Evolutionary conservation across 2,329 filamentous ascomycete species (phyloP).

Genomic region (Hypoxylon sp.): DNA sequence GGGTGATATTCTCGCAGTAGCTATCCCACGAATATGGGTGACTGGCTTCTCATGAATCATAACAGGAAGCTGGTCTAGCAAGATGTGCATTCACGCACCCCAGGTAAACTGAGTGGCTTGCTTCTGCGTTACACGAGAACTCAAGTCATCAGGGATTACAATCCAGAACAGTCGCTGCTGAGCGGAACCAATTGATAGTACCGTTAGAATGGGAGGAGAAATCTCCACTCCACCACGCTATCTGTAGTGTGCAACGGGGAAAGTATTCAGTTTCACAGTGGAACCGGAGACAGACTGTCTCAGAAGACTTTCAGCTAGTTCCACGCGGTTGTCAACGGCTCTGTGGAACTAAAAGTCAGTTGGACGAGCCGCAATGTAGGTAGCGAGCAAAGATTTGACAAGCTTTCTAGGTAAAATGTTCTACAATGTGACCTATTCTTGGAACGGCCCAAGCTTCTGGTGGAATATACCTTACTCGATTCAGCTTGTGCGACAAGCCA

Average conservation of each 20-base stretch:
- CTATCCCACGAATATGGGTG: background rate
- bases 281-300: constrained; percentile 17
- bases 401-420: background rate
- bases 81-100: constrained; percentile 1
- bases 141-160: constrained; percentile 1
- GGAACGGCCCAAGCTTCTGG: background rate
- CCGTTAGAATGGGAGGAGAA: constrained; percentile 8
- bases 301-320: constrained; percentile 18
- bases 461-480: background rate
- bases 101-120: constrained; percentile 5
- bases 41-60: background rate
- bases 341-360: constrained; percentile 13
- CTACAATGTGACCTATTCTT: background rate
- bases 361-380: constrained; percentile 21
- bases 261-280: constrained; percentile 6
- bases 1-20: background rate
- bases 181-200: constrained; percentile 4
- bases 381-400: background rate
- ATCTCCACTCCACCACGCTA: constrained; percentile 6
- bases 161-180: background rate
- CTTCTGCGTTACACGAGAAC: constrained; percentile 10
- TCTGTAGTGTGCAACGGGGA: constrained; percentile 6
- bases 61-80: background rate
- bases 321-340: constrained; percentile 14
- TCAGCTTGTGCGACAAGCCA: constrained; percentile 19